These are phyloP conservation scores for Agrocybe chaxingu DNA, from an alignment of 768 basidiomycete species.

Conservation along the genomic window DNA sequence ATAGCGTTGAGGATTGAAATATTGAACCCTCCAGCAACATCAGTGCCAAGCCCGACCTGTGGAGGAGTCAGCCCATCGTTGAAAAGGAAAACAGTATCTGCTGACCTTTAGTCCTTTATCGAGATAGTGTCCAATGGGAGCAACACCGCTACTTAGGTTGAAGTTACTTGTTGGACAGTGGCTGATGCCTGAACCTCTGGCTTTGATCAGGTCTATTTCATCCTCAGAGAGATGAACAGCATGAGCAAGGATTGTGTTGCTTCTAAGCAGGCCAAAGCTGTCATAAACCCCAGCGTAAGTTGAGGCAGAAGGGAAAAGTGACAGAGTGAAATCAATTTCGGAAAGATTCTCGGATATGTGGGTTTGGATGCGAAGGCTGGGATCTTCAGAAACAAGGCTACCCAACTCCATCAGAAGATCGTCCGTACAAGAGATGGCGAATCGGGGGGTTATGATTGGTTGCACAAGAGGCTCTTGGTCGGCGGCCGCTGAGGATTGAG, in stretches of 20 bases:
- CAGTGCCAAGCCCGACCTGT: constrained; percentile 93
- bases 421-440: constrained; percentile 85
- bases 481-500: constrained; percentile 21
- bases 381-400: constrained; percentile 53
- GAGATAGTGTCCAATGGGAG: constrained; percentile 73
- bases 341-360: constrained; percentile 83
- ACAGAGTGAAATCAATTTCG: constrained; percentile 66
- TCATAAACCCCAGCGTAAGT: constrained; percentile 87
- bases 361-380: constrained; percentile 78
- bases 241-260: constrained; percentile 86
- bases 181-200: constrained; percentile 69
- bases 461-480: constrained; percentile 63
- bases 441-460: constrained; percentile 93
- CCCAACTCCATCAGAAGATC: constrained; percentile 66
- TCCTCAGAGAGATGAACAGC: constrained; percentile 73
- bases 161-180: constrained; percentile 97
- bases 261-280: constrained; percentile 65
- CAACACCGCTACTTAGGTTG: constrained; percentile 82
- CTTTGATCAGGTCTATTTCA: constrained; percentile 71
- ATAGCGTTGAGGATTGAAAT: constrained; percentile 76
- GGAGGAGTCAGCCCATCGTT: background rate
- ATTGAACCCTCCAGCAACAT: constrained; percentile 85
- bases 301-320: constrained; percentile 59
- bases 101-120: constrained; percentile 84
- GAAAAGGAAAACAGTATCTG: background rate